Evolutionary conservation across 1,139 yeast species (phyloP), one percentile per base, ranked within the genome.

Genomic region (Scheffersomyces titani): DNA sequence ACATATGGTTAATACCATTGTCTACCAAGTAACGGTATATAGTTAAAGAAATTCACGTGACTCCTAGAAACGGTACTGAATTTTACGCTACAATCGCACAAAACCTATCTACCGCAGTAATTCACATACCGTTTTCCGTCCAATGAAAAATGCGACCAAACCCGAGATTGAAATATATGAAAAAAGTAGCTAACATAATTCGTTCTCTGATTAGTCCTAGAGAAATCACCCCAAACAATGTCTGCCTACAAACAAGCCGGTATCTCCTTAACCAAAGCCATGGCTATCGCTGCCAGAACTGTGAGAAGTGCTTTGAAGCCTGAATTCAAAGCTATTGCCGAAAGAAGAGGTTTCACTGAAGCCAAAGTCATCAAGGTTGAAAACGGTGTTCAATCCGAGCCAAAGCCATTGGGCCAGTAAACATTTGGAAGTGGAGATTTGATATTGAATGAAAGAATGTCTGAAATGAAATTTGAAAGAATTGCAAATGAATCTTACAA

Each of bases 301-400:
- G 85, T 92, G 70, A 92, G 98, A 82, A 82, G 84, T 68, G 89
- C 98, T 55, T 86, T 94, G 74, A 94, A 94, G 84, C 88, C 93
- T 65, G 97, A 93, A 70, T 76, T 86, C 74, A 90, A 90, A 75
- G 88, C 85, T 62, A 84, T 81, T 64, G 90, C 88, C 65, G 91
- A 89, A 69, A 83, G 84, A 76, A 90, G 97, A 82, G 89, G 89
- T 65, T 61, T 76, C 66, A 75, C 89, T 64, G 99, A 94, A 70
- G 92, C 87, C 69, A 87, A 85, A 76, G 89, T 83, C 64, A 85
- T 90, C 75, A 84, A 82, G 73, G 84, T 88, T 79, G 88, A 83
- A 71, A 84, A 89, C 66, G 98, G 98, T 73, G 73, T 65, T 54
- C 73, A 71, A 62, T 53, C 65, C 55, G 83, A 78, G 66, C 67